Evolutionary conservation across 768 basidiomycete species (phyloP).

Genomic region (Lanmaoa rubissima): DNA sequence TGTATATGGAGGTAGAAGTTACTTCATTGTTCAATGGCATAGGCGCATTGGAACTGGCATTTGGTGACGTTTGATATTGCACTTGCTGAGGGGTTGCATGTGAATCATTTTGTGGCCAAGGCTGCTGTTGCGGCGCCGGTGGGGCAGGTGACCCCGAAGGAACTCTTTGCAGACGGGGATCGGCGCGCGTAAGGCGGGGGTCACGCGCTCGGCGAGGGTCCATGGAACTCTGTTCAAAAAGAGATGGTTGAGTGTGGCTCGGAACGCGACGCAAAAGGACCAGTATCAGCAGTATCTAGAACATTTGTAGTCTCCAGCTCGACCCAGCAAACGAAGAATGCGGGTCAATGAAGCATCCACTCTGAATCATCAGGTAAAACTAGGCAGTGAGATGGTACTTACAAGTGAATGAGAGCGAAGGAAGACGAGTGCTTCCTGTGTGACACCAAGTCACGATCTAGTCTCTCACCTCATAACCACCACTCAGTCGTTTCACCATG

Average conservation of each 20-base stretch:
- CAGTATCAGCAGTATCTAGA: constrained; percentile 91
- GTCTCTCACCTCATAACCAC: neutral
- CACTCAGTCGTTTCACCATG: neutral
- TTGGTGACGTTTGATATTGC: constrained; percentile 17
- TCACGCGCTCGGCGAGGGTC: constrained; percentile 81
- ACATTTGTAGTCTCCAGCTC: constrained; percentile 74
- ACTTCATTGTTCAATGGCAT: constrained; percentile 1
- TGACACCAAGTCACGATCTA: constrained; percentile 19
- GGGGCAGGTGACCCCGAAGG: constrained; percentile 39
- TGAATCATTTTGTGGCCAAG: constrained; percentile 23
- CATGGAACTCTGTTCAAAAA: constrained; percentile 41
- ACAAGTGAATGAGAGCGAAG: constrained; percentile 13
- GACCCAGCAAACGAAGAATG: constrained; percentile 49
- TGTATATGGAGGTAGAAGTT: constrained; percentile 40
- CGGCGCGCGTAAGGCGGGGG: constrained; percentile 70
- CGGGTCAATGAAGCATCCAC: constrained; percentile 86
- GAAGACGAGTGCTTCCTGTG: neutral
- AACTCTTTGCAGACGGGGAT: constrained; percentile 60
- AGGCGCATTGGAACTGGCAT: constrained; percentile 1
- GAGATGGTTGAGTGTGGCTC: constrained; percentile 16
- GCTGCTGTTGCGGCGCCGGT: constrained; percentile 22
- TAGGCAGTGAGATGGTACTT: constrained; percentile 12
- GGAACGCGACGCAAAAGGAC: constrained; percentile 12
- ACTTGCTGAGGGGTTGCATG: constrained; percentile 14
- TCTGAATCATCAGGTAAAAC: constrained; percentile 76